Conservation (phyloP, 2,329 filamentous ascomycete genomes). For the Pseudogymnoascus pannorum region DNA sequence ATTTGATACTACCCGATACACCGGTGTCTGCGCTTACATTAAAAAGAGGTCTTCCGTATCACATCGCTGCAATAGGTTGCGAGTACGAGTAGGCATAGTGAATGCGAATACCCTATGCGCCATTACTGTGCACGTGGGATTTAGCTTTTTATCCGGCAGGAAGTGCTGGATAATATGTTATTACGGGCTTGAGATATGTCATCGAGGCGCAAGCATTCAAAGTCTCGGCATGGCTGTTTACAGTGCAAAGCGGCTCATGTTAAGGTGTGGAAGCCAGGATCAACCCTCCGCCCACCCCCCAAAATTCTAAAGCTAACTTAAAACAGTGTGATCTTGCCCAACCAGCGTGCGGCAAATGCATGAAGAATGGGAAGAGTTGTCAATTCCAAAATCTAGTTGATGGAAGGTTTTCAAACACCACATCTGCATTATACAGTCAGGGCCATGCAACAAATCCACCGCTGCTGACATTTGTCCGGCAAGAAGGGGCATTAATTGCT, state of each 20-base stretch:
- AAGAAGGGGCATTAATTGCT: background rate
- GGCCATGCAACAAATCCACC: background rate
- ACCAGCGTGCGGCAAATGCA: slow-evolving; percentile 11
- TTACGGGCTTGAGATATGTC: slow-evolving; percentile 8
- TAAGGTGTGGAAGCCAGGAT: slow-evolving; percentile 5
- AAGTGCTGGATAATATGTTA: background rate
- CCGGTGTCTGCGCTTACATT: no score
- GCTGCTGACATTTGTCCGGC: background rate
- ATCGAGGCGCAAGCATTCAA: slow-evolving; percentile 13
- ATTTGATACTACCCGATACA: background rate
- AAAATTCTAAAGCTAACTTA: background rate
- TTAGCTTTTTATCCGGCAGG: background rate
- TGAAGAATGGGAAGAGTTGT: slow-evolving; percentile 5
- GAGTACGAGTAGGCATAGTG: no score
- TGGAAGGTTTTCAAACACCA: background rate
- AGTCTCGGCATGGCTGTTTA: slow-evolving; percentile 15
- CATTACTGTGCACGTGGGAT: background rate
- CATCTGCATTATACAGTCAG: background rate
- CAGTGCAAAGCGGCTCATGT: slow-evolving; percentile 15
- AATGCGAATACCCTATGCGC: background rate
- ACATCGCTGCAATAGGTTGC: no score
- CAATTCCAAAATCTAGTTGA: background rate
- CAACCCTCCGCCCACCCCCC: background rate
- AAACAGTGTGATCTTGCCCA: slow-evolving; percentile 9
- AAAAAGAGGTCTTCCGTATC: no score